Conservation (phyloP, 768 basidiomycete genomes). For the Podaxis rugospora region DNA sequence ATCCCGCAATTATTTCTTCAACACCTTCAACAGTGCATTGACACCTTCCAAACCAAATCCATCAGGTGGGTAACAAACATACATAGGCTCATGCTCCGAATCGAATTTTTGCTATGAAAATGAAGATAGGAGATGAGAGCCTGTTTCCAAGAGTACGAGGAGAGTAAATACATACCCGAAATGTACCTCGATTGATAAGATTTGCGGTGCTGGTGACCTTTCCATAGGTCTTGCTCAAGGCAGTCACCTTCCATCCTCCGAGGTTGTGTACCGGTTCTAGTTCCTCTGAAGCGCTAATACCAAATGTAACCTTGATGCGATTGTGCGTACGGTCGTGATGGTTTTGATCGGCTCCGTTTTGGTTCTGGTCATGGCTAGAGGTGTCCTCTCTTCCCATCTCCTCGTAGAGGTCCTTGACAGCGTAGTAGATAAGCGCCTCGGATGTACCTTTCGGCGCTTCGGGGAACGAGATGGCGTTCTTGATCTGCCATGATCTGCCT, state of each 20-base stretch:
- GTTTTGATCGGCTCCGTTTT: neutral
- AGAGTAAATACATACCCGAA: slow-evolving; percentile 29
- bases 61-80: slow-evolving; percentile 46
- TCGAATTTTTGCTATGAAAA: slow-evolving; percentile 35
- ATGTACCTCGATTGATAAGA: slow-evolving; percentile 37
- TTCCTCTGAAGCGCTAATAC: slow-evolving; percentile 39
- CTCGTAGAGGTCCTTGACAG: slow-evolving; percentile 36
- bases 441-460: slow-evolving; percentile 50
- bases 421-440: slow-evolving; percentile 45
- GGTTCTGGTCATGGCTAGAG: neutral
- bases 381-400: slow-evolving; percentile 25
- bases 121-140: neutral
- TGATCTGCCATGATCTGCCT: slow-evolving; percentile 44
- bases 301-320: slow-evolving; percentile 23
- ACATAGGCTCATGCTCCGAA: slow-evolving; percentile 37
- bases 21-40: slow-evolving; percentile 35
- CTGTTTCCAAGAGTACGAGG: neutral
- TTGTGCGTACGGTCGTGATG: neutral
- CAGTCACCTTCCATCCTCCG: slow-evolving; percentile 41
- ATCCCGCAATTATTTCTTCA: slow-evolving; percentile 26
- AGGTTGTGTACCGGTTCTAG: slow-evolving; percentile 39
- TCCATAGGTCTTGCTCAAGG: slow-evolving; percentile 38
- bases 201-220: slow-evolving; percentile 34
- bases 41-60: slow-evolving; percentile 44
- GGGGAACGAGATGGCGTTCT: slow-evolving; percentile 53